These are phyloP conservation scores for Diospyros kaki DNA, from an alignment of 148 eudicot species.

Conservation along the genomic window DNA sequence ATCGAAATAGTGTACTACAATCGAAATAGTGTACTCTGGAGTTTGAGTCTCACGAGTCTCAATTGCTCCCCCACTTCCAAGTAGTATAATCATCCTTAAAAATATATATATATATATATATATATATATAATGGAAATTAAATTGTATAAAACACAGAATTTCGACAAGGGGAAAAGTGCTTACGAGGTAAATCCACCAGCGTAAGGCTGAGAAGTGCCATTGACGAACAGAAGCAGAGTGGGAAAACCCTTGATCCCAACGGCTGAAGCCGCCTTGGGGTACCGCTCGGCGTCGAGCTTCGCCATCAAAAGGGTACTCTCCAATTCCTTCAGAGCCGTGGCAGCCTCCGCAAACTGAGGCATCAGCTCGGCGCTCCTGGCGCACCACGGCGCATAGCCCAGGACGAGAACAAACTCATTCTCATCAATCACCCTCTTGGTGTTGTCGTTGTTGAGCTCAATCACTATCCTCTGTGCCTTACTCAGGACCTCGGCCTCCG, in stretches of 20 bases:
- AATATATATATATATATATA: too few species aligned
- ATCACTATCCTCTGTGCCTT: conserved; percentile 69
- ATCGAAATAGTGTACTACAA: not conserved
- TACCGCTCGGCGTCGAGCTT: conserved; percentile 75
- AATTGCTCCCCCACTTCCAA: too few species aligned
- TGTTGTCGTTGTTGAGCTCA: conserved; percentile 61
- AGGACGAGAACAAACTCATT: conserved; percentile 63
- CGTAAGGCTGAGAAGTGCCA: conserved; percentile 68
- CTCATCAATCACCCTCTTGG: conserved; percentile 39
- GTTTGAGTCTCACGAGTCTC: too few species aligned
- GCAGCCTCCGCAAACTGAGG: conserved; percentile 92
- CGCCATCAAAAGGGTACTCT: conserved; percentile 49
- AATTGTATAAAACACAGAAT: not conserved
- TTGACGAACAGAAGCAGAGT: conserved; percentile 70
- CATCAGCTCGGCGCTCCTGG: conserved; percentile 89
- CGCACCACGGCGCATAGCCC: conserved; percentile 94
- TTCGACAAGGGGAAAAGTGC: conserved; percentile 9
- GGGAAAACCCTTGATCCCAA: conserved; percentile 80
- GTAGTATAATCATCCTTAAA: too few species aligned
- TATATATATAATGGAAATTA: too few species aligned
- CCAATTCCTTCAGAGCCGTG: conserved; percentile 44
- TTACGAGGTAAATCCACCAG: conserved; percentile 84
- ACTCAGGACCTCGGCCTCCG: conserved; percentile 56
- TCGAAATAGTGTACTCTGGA: not conserved
- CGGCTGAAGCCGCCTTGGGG: conserved; percentile 55